Conservation (phyloP, 2,329 filamentous ascomycete species). For the Trichoderma sp. region DNA sequence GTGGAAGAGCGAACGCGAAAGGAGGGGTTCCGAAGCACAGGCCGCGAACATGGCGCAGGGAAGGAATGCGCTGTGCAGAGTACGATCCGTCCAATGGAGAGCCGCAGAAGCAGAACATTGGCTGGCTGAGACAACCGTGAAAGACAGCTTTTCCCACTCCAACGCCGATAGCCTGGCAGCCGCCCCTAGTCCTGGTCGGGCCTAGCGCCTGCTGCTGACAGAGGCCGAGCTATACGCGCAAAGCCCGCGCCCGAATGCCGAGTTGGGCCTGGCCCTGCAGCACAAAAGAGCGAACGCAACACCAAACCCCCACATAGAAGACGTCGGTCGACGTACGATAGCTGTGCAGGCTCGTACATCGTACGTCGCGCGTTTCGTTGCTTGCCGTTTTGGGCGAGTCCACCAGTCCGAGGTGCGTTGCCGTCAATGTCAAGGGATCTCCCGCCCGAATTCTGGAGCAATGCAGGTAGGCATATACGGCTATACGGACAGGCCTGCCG, state of each 20-base stretch:
- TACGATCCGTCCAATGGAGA: not conserved
- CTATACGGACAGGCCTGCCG: not conserved
- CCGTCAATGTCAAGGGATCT: not conserved
- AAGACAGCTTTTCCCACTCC: not conserved
- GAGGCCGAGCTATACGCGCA: slow-evolving; percentile 14
- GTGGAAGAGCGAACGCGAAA: not conserved
- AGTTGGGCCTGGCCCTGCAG: not conserved
- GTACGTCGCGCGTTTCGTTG: not conserved
- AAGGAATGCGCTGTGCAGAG: not conserved
- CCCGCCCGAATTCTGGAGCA: not conserved
- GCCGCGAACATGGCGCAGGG: slow-evolving; percentile 16
- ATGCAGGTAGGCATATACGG: not conserved
- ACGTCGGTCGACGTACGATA: not conserved
- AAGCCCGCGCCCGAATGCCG: slow-evolving; percentile 16
- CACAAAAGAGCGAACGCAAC: not conserved
- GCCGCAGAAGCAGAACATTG: not conserved
- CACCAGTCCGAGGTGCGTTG: not conserved
- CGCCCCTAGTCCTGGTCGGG: not conserved
- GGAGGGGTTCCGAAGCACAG: not conserved
- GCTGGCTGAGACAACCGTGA: not conserved
- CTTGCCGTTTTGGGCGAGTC: not conserved
- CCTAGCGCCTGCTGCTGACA: not conserved
- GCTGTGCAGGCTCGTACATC: not conserved
- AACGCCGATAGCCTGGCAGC: not conserved
- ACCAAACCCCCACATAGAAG: not conserved